Percentiles rank a stretch among this genome's conserved stretches.
phyloP scores from a whole-genome alignment of 805 yeast genomes.

The Monosporozyma solicola region DNA sequence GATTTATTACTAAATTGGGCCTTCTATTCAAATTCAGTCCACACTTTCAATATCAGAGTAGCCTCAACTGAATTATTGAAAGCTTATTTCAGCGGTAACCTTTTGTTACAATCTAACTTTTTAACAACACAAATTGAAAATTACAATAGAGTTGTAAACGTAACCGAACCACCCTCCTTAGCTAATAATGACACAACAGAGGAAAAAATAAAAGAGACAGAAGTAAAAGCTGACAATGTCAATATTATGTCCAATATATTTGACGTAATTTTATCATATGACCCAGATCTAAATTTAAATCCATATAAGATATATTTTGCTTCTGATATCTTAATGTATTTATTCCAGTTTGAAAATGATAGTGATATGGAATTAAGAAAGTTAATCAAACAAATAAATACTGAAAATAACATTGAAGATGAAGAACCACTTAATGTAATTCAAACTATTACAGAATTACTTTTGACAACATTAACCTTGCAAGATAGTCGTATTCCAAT shows the following conservation, averaged over 20 bases:
- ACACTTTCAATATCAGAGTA: conserved; percentile 70
- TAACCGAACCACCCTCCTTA: neutral
- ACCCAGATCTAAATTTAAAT: conserved; percentile 59
- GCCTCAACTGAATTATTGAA: conserved; percentile 60
- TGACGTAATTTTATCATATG: conserved; percentile 64
- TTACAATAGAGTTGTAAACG: conserved; percentile 23
- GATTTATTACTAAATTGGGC: conserved; percentile 78
- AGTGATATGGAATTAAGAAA: conserved; percentile 43
- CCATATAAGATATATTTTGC: conserved; percentile 89
- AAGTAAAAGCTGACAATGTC: conserved; percentile 23
- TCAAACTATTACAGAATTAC: conserved; percentile 68
- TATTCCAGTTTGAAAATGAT: conserved; percentile 37
- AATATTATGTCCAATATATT: conserved; percentile 44
- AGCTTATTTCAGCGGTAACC: conserved; percentile 59
- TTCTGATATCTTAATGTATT: conserved; percentile 49
- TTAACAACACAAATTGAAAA: conserved; percentile 53
- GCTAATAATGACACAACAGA: conserved; percentile 5
- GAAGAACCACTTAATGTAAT: conserved; percentile 61
- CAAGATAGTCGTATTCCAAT: conserved; percentile 68
- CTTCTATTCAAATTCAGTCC: conserved; percentile 68
- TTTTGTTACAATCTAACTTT: conserved; percentile 52
- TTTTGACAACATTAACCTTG: conserved; percentile 52
- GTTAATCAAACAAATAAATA: conserved; percentile 38
- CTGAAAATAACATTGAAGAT: conserved; percentile 38
- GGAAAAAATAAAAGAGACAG: conserved; percentile 9